Conservation (phyloP, 306 rosid genomes). For the Cicer pinnatifidum region DNA sequence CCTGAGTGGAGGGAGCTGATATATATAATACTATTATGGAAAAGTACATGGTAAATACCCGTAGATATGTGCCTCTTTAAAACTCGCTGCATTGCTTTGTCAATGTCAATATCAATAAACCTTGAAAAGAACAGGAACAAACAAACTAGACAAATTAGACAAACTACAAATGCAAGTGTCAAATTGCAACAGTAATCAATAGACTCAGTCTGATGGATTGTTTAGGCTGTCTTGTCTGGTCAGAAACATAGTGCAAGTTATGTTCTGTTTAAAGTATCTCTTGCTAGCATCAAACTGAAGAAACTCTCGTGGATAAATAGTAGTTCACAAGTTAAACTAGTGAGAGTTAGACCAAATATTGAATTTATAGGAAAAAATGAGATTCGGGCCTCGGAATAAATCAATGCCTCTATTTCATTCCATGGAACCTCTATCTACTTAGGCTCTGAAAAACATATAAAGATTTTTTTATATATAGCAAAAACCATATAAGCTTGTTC, state of each 20-base stretch:
- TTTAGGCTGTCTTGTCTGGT: neutral
- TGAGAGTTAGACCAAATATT: constrained; percentile 15
- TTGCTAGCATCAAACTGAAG: neutral
- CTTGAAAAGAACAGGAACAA: constrained; percentile 49
- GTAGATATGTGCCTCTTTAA: constrained; percentile 81
- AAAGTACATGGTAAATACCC: constrained; percentile 53
- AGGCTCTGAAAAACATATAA: constrained; percentile 22
- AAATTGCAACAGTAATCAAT: neutral
- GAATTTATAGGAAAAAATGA: constrained; percentile 5
- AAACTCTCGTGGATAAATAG: constrained; percentile 10
- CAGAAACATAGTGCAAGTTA: constrained; percentile 10
- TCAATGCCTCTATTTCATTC: constrained; percentile 12
- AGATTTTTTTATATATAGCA: neutral
- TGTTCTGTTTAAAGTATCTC: neutral
- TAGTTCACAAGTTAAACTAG: neutral
- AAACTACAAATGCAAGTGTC: constrained; percentile 8
- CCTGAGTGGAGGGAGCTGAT: constrained; percentile 14
- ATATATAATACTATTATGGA: neutral
- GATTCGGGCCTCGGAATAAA: neutral
- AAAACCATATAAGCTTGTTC: constrained; percentile 19
- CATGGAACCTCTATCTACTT: constrained; percentile 5
- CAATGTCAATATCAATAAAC: constrained; percentile 77
- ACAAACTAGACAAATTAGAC: constrained; percentile 32
- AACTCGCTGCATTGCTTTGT: constrained; percentile 84
- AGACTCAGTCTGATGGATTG: constrained; percentile 4